These are phyloP conservation scores for Yamadazyma sp. DNA, from an alignment of 1,139 yeast genomes.

Conservation along the genomic window DNA sequence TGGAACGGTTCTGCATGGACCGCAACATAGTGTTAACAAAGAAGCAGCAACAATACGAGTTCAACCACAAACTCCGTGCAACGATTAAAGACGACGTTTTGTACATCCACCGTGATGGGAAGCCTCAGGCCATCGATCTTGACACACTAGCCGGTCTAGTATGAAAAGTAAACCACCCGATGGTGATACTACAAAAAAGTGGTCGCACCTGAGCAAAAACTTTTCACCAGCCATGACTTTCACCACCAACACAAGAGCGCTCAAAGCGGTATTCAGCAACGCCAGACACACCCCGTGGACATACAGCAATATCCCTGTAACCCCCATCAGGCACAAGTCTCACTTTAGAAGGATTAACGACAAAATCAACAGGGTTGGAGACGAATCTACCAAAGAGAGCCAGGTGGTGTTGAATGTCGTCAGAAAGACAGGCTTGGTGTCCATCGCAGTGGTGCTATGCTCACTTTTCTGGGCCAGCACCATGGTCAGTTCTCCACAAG, in stretches of 20 bases:
- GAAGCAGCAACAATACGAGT: conserved; percentile 7
- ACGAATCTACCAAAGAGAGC: conserved; percentile 35
- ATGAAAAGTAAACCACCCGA: not conserved
- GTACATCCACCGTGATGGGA: conserved; percentile 2
- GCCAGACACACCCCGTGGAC: no score
- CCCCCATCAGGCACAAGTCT: not conserved
- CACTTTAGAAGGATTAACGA: conserved; percentile 21
- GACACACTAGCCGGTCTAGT: not conserved
- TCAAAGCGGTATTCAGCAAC: no score
- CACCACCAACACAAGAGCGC: no score
- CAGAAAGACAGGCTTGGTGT: conserved; percentile 34
- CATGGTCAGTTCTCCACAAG: conserved; percentile 13
- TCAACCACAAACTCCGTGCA: conserved; percentile 12
- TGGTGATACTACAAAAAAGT: no score
- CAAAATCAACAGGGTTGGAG: conserved; percentile 28
- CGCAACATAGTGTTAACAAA: conserved; percentile 26
- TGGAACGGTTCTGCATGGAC: conserved; percentile 28
- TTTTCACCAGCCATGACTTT: no score
- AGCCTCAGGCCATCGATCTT: not conserved
- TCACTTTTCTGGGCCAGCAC: conserved; percentile 37
- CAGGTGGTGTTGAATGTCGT: conserved; percentile 29
- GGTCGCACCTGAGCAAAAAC: no score
- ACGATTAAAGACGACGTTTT: conserved; percentile 37
- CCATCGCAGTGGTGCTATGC: conserved; percentile 34
- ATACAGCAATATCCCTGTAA: not conserved